These are phyloP conservation scores for Leptomonas pyrrhocoris DNA, from an alignment of 208 protist genomes.

Conservation along the genomic window DNA sequence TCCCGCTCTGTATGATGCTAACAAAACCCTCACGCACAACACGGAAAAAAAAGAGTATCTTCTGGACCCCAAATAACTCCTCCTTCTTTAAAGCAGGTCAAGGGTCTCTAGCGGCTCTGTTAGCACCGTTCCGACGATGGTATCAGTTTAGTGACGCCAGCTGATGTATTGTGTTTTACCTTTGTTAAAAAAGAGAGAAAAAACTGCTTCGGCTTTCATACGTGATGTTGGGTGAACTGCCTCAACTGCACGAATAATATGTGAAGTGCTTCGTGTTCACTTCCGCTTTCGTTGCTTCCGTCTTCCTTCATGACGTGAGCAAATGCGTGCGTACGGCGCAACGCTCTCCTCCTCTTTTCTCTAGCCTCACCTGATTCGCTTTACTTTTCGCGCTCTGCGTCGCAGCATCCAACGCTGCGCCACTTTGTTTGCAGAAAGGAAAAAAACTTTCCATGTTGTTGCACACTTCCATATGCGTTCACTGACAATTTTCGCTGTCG, in stretches of 20 bases:
- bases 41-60: not conserved
- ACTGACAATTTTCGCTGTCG: too few relatives aligned
- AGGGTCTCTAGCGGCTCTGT: slow-evolving; percentile 14
- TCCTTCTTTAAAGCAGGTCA: not conserved
- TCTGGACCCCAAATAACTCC: not conserved
- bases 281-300: too few relatives aligned
- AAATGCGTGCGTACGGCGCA: slow-evolving; percentile 11
- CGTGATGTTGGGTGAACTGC: too few relatives aligned
- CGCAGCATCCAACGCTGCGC: not conserved
- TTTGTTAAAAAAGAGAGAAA: not conserved
- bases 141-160: too few relatives aligned
- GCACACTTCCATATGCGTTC: too few relatives aligned
- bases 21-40: not conserved
- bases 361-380: not conserved
- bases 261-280: too few relatives aligned
- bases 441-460: too few relatives aligned
- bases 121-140: too few relatives aligned
- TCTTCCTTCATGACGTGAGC: not conserved
- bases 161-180: not conserved
- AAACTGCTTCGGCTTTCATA: not conserved
- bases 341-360: slow-evolving; percentile 14
- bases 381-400: not conserved
- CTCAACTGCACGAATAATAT: too few relatives aligned
- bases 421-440: too few relatives aligned
- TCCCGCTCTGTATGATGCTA: too few relatives aligned